Evolutionary conservation across 441 rosid genomes (phyloP).

Genomic region (Macaranga tanarius): DNA sequence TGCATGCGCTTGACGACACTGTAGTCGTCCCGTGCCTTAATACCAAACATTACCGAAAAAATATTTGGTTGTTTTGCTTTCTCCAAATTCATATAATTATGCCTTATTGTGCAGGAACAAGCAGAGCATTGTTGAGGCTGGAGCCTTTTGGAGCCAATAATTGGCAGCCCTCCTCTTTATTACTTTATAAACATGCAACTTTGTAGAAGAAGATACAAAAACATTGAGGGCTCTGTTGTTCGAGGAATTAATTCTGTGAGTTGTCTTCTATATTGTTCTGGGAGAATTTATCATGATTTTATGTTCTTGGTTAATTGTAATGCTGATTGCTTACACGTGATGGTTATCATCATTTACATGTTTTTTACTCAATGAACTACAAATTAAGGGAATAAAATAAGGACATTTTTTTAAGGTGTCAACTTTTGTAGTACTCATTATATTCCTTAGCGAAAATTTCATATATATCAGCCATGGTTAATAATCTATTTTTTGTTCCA

Average conservation of each 20-base stretch:
- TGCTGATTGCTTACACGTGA: slow-evolving; percentile 17
- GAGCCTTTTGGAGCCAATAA: too few relatives aligned
- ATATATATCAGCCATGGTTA: slow-evolving; percentile 14
- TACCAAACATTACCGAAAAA: too few relatives aligned
- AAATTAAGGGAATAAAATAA: slow-evolving; percentile 53
- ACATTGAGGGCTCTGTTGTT: too few relatives aligned
- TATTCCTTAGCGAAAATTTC: slow-evolving; percentile 11
- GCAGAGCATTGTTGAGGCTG: too few relatives aligned
- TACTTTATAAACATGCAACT: too few relatives aligned
- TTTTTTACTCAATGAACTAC: slow-evolving; percentile 52
- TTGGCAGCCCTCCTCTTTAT: too few relatives aligned
- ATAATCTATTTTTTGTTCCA: slow-evolving; percentile 14
- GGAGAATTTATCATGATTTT: background rate
- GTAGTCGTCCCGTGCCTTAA: too few relatives aligned
- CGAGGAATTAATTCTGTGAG: slow-evolving; percentile 60
- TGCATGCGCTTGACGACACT: too few relatives aligned
- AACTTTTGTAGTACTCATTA: slow-evolving; percentile 2
- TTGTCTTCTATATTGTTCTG: background rate
- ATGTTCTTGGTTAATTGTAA: background rate
- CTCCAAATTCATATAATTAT: too few relatives aligned
- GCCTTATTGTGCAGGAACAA: too few relatives aligned
- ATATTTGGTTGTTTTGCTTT: too few relatives aligned
- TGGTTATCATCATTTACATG: slow-evolving; percentile 46
- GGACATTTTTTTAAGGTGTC: slow-evolving; percentile 57
- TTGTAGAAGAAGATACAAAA: too few relatives aligned